Percentiles rank a stretch among this genome's conserved stretches.
These are phyloP conservation scores for Fusarium sp. DNA, from an alignment of 2,329 filamentous ascomycete species.

Conservation along the genomic window DNA sequence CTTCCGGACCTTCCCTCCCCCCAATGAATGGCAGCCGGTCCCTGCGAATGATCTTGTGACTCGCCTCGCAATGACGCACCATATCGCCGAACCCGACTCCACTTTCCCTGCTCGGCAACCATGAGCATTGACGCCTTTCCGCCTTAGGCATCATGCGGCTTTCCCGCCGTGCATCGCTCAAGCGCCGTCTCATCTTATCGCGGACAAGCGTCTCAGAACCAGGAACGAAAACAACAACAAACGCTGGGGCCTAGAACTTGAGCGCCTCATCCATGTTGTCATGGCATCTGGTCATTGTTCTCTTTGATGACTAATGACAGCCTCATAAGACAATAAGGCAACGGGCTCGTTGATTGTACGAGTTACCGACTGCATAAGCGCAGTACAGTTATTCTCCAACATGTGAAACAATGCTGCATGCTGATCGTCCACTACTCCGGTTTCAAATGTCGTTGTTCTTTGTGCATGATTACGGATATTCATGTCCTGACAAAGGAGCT, in stretches of 20 bases:
- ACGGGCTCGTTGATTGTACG: neutral
- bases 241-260: neutral
- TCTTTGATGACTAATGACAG: neutral
- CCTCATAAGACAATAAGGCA: neutral
- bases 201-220: slow-evolving; percentile 17
- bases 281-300: slow-evolving; percentile 18
- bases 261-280: slow-evolving; percentile 23
- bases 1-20: slow-evolving; percentile 26
- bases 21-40: slow-evolving; percentile 12
- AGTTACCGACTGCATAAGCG: neutral
- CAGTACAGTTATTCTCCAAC: neutral
- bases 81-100: slow-evolving; percentile 36
- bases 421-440: neutral
- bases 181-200: slow-evolving; percentile 34
- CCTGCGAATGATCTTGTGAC: slow-evolving; percentile 43
- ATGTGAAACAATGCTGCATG: neutral
- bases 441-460: neutral
- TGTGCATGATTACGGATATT: neutral
- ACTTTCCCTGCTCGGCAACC: slow-evolving; percentile 45
- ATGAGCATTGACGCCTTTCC: slow-evolving; percentile 35
- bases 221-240: slow-evolving; percentile 33
- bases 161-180: slow-evolving; percentile 15
- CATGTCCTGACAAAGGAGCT: neutral
- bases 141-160: slow-evolving; percentile 44
- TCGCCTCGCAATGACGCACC: slow-evolving; percentile 46